Conservation (phyloP, 495 filamentous ascomycete genomes). For the Tuber borchii region DNA sequence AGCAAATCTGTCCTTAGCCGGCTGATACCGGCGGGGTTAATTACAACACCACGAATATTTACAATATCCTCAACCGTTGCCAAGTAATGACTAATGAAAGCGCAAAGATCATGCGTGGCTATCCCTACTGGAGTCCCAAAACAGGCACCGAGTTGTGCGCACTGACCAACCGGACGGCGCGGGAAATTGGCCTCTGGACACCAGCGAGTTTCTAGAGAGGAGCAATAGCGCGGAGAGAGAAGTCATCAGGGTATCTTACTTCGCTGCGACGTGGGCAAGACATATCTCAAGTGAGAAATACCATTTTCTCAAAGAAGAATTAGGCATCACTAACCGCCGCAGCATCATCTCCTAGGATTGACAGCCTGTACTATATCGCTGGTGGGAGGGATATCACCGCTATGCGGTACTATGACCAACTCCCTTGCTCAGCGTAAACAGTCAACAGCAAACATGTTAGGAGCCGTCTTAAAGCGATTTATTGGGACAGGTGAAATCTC, state of each 20-base stretch:
- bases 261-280: neutral
- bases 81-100: neutral
- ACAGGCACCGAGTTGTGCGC: neutral
- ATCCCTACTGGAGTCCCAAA: neutral
- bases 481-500: neutral
- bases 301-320: neutral
- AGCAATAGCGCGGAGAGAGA: neutral
- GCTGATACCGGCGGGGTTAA: neutral
- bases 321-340: neutral
- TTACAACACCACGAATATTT: neutral
- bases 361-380: neutral
- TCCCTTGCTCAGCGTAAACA: neutral
- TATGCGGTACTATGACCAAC: neutral
- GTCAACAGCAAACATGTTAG: neutral
- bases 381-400: neutral
- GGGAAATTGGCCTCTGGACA: neutral
- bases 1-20: neutral
- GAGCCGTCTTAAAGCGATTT: neutral
- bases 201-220: neutral
- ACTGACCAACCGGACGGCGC: neutral
- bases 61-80: neutral
- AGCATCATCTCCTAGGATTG: neutral
- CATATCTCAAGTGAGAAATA: neutral
- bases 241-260: neutral
- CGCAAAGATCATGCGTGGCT: neutral